Conservation (phyloP, 75 land plant genomes). For the Pinus tabuliformis region DNA sequence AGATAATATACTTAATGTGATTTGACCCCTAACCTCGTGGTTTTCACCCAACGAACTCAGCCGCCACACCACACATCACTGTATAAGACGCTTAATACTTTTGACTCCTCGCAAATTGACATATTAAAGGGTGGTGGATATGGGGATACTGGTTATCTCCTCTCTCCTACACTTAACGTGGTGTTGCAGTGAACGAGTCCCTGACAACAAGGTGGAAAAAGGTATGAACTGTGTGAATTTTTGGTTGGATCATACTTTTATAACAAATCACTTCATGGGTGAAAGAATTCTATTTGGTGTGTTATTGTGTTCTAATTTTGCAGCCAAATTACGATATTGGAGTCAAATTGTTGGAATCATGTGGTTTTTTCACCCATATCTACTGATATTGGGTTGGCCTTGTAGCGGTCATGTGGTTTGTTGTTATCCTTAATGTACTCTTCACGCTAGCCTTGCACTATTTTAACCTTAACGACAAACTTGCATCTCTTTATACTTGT, state of each 20-base stretch:
- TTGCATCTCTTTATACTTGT: no score
- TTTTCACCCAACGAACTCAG: no score
- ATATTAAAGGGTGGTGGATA: constrained; percentile 54
- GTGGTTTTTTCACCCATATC: constrained; percentile 45
- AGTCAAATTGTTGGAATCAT: constrained; percentile 29
- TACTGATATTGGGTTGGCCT: constrained; percentile 66
- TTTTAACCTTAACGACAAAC: constrained; percentile 11
- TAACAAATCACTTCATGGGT: background rate
- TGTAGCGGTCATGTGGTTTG: constrained; percentile 35
- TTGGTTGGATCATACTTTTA: background rate
- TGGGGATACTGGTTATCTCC: constrained; percentile 71
- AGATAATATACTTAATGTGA: no score
- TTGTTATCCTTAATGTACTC: constrained; percentile 45
- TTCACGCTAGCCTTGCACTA: constrained; percentile 20
- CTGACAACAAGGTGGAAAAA: constrained; percentile 34
- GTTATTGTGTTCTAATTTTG: constrained; percentile 3
- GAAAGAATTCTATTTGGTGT: background rate
- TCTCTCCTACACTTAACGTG: constrained; percentile 44
- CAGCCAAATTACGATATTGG: constrained; percentile 32
- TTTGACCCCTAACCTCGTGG: no score
- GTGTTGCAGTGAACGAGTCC: constrained; percentile 49
- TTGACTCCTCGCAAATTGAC: no score
- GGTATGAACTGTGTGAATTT: constrained; percentile 25
- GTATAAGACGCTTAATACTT: no score
- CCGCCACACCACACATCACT: no score